These are phyloP conservation scores for Fusarium haematococcum DNA, from an alignment of 2,329 filamentous ascomycete genomes.

Conservation along the genomic window DNA sequence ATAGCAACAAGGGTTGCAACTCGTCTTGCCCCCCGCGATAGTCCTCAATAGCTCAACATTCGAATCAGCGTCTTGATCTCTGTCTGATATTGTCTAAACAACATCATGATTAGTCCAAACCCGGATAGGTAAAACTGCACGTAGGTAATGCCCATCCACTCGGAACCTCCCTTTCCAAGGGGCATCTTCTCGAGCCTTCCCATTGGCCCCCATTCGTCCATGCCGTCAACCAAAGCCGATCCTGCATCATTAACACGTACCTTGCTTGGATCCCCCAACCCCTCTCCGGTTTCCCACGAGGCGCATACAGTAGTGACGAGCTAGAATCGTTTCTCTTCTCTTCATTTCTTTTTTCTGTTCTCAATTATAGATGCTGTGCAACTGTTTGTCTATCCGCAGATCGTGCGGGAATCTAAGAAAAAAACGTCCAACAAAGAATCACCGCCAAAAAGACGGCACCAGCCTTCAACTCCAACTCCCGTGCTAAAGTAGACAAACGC, in stretches of 20 bases:
- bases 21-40: background rate
- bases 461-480: slow-evolving; percentile 39
- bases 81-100: background rate
- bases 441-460: slow-evolving; percentile 9
- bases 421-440: slow-evolving; percentile 15
- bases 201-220: slow-evolving; percentile 12
- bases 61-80: background rate
- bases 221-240: slow-evolving; percentile 11
- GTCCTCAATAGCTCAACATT: background rate
- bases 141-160: background rate
- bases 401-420: slow-evolving; percentile 25
- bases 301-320: background rate
- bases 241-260: slow-evolving; percentile 18
- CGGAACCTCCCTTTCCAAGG: slow-evolving; percentile 9
- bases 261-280: background rate
- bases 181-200: background rate
- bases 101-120: slow-evolving; percentile 1
- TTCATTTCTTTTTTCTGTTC: background rate
- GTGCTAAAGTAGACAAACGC: slow-evolving; percentile 44
- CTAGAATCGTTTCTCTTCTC: slow-evolving; percentile 1
- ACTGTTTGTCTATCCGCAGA: slow-evolving; percentile 22
- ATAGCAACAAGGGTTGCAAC: background rate
- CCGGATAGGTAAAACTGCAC: background rate
- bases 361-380: slow-evolving; percentile 35
- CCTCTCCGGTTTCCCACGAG: background rate